Evolutionary conservation across 176 grass and related monocot genomes (phyloP).

Genomic region (Zoysia pacifica): DNA sequence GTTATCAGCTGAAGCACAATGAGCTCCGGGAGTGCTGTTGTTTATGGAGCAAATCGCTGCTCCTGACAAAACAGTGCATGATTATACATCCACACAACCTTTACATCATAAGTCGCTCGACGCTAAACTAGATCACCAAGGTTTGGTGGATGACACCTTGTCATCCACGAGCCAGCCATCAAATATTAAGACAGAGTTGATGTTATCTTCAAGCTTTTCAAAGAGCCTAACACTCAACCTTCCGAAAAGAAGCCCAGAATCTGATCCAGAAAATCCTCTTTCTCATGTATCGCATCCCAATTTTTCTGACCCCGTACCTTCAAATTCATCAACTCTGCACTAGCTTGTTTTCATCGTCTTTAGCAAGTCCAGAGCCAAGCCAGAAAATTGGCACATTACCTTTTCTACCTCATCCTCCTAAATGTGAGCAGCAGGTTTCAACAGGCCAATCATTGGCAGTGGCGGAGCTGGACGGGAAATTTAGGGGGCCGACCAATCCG

Average conservation of each 20-base stretch:
- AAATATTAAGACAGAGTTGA: constrained; percentile 47
- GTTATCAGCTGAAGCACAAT: constrained; percentile 38
- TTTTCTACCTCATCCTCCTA: constrained; percentile 82
- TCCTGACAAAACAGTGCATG: constrained; percentile 44
- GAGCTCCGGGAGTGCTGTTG: constrained; percentile 55
- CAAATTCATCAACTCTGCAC: constrained; percentile 83
- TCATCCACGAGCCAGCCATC: constrained; percentile 63
- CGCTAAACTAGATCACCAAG: constrained; percentile 20
- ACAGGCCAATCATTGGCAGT: constrained; percentile 36
- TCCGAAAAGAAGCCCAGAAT: constrained; percentile 50
- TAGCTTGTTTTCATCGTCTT: constrained; percentile 76
- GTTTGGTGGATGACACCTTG: constrained; percentile 27
- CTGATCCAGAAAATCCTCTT: constrained; percentile 55
- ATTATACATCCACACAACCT: constrained; percentile 47
- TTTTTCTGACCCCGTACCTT: constrained; percentile 61
- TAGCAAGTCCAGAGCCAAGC: constrained; percentile 40
- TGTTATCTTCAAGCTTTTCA: constrained; percentile 37
- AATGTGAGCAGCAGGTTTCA: constrained; percentile 58
- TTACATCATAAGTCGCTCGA: constrained; percentile 51
- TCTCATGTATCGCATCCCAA: constrained; percentile 57
- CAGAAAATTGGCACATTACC: constrained; percentile 50
- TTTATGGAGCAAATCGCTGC: constrained; percentile 33
- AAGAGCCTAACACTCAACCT: constrained; percentile 40
- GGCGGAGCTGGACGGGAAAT: not conserved
- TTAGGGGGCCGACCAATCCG: too few relatives aligned